Base-by-base conservation (phyloP, 78 protist genomes). In the Bigelowiella natans region DNA sequence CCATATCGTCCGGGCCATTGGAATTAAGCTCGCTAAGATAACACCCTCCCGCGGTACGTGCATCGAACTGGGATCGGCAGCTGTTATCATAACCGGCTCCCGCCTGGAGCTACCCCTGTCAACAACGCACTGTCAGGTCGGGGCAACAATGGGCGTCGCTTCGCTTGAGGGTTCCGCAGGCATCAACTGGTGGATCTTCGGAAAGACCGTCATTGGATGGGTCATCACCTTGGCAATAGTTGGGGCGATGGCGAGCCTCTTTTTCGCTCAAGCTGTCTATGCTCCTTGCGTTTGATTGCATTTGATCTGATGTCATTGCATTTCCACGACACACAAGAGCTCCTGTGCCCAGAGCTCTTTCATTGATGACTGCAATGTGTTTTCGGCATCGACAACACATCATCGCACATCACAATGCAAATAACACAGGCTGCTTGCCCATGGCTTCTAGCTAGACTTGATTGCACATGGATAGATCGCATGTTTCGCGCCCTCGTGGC, bases 71-170 rank as follows among this genome's bases (percentile, higher is more conserved):
- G 28, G 36, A 63, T n/a, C 36, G 0, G 63, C 83, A 0, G 0
- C 73, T 7, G 37, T 90, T 34, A 90, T 93, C 18, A 0, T 93
- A 2, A 1, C 30, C 26, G 95, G 93, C 37, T 51, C 93, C 0
- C 3, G 1, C 73, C 7, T 89, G 28, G 82, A 29, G 28, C 82
- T 63, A 28, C 82, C 82, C 29, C 36, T 29, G 29, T n/a, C 36
- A 28, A 63, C 82, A n/a, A 63, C 82, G 29, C 82, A 63, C 82
- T 28, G 36, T n/a, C 82, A 63, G 29, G 82, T 63, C 36, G 82
- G 82, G 28, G 82, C 82, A 29, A 63, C 82, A n/a, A 28, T 63
- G 36, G 82, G 82, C 28, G 29, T 63, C 29, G 82, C 36, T 63
- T 63, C 29, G 82, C 29, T 63, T 28, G 82, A 63, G 29, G 28